Evolutionary conservation across 805 yeast genomes (phyloP), one percentile per base, ranked within the genome.

Genomic region (Saturnispora serradocipensis): DNA sequence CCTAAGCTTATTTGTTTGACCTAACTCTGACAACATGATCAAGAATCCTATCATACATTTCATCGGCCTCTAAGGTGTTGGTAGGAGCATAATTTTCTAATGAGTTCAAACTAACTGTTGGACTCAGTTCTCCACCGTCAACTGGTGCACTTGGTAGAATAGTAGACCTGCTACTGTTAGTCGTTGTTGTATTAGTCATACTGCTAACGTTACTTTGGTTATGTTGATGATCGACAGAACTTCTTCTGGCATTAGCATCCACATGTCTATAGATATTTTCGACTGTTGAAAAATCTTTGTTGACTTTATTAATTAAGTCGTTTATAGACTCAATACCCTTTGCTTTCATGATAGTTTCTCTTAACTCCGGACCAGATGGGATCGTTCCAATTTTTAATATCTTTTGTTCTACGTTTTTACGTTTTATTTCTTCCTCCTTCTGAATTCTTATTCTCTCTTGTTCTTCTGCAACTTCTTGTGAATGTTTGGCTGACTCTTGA

Each of bases 291-390:
- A 65, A 66, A 52, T 82, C 78, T 50, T 72, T 72, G 59, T 77
- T 79, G 49, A 85, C 85, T 57, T 79, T 83, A 46, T 74, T 77
- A 57, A 85, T 84, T 58, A 85, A 72, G 52, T 84, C 87, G 20
- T 75, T 74, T 9, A 84, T 84, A 25, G 84, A 77, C 54, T 82
- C 82, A 50, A 84, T 80, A 56, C 91, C 91, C 59, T 84, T 84
- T 3, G 89, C 88, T 53, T 80, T 78, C 50, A 85, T 81, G 27
- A 86, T 83, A 0, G 82, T 81, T 54, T 77, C 80, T 43, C 83
- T 61, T 25, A 78, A 67, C 56, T 77, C 78, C 1, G 76, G 65
- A 1, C 83, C 83, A 0, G 81, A 74, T 1, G 84, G 84, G 49
- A 78, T 67, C 13, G 57, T 53, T 48, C 70, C 64, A 43, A 66